Base-by-base conservation (phyloP, 495 filamentous ascomycete genomes). In the Penicillium odoratum region DNA sequence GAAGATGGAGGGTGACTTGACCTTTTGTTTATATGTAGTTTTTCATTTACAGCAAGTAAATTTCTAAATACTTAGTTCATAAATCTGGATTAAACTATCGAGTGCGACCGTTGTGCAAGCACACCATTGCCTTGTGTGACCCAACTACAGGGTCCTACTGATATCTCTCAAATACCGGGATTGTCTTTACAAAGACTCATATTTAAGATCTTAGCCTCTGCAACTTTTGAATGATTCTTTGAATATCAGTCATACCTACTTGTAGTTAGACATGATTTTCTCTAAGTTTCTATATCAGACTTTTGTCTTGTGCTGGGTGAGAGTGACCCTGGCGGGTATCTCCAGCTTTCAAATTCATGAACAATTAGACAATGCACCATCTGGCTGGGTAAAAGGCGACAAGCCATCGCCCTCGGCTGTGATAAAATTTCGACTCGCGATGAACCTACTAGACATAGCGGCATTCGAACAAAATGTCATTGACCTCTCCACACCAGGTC, bases 401-500 rank as follows among this genome's bases (percentile, higher is more conserved):
- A 62, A 66, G 13, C 71, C 77, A 0, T 53, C 60, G 5, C 68
- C 69, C 5, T 62, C 69, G 1, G 75, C 71, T 31, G 43, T 62
- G 10, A 66, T 86, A 40, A 75, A 72, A 11, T 78, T 88, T 31
- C 79, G 74, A n/a, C 74, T 87, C 51, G 81, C 82, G 7, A 64
- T 86, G 5, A 62, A 73, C 28, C 80, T 84, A 57, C 72, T 80
- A 29, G 81, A 81, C 36, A 70, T 76, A 25, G 74, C 62, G 7
- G 68, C 77, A 11, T 83, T 90, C 40, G 85, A 90, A 65, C 73
- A 84, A 55, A 78, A 71, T 18, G 77, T 89, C 25, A 73, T 85
- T 33, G 79, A 86, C 8, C 74, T 91, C 31, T 85, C 85, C 16
- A 85, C 82, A 4, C 88, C 88, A 4, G 75, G 74, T 4, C 79